A percentile compares a stretch with the other conserved stretches of the same genome.
Conservation (phyloP, 129 eudicot species). For the Flaveria brownii region DNA sequence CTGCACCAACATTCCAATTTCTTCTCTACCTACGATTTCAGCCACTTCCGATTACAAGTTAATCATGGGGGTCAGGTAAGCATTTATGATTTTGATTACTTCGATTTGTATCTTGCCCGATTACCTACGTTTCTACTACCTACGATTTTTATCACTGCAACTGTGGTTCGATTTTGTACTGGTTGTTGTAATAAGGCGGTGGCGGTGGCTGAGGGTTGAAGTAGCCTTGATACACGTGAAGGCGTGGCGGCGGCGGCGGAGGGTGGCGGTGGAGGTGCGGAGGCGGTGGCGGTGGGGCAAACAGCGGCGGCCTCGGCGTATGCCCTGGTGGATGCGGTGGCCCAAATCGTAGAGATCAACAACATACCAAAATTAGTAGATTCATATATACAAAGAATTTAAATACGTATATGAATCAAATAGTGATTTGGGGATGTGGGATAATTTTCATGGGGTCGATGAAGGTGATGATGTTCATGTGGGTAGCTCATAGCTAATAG, state of each 20-base stretch:
- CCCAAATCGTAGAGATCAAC: not conserved
- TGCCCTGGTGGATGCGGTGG: slow-evolving; percentile 21
- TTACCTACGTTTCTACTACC: too few species aligned
- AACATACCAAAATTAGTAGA: not conserved
- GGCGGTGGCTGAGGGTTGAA: too few species aligned
- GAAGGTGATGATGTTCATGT: slow-evolving; percentile 17
- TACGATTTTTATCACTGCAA: too few species aligned
- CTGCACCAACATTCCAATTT: too few species aligned
- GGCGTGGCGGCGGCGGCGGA: slow-evolving; percentile 19
- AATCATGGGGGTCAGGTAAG: too few species aligned
- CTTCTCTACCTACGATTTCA: too few species aligned
- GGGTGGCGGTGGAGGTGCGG: slow-evolving; percentile 17
- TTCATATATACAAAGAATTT: not conserved
- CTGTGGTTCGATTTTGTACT: too few species aligned
- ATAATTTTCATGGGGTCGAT: slow-evolving; percentile 19
- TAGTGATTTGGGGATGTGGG: not conserved
- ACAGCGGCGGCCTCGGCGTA: not conserved
- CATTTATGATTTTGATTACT: too few species aligned
- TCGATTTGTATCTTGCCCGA: too few species aligned
- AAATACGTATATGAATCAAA: too few species aligned
- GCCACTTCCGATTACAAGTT: too few species aligned
- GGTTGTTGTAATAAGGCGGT: not conserved
- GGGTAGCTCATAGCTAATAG: slow-evolving; percentile 26
- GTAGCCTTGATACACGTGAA: slow-evolving; percentile 26
- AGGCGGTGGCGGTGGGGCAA: slow-evolving; percentile 24